Evolutionary conservation across 352 stramenopile genomes (phyloP), one percentile per base, ranked within the genome.

Genomic region (Phytophthora pistaciae): DNA sequence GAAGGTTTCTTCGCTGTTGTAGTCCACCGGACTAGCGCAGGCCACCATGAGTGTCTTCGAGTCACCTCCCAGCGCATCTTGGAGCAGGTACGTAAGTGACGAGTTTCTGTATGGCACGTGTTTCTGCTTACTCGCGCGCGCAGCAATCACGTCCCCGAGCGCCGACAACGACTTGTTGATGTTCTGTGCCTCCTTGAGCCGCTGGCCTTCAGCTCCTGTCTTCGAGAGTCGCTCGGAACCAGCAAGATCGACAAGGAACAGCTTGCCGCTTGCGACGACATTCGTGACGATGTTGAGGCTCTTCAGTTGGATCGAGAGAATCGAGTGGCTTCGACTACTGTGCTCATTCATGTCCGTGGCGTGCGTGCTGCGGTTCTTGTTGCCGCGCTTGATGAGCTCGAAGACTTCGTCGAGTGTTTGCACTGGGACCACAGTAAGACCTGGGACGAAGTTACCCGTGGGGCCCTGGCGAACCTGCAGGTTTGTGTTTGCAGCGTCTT

Each of bases 141-240:
- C 90, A 21, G 90, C 85, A 72, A 99, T 99, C 23, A 99, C 98
- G 78, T 99, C 98, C 14, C 97, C 97, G 14, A 99, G 85, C 23
- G 98, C 97, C 5, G 94, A 98, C 25, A 99, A 83, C 53, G 88
- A 95, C 67, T 97, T 97, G 83, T 98, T 98, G 78, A 98, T 98
- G 70, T 96, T 97, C 56, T 97, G 90, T 46, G 94, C 93, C 60
- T 98, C 94, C 61, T 98, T 97, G 5, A 98, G 72, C 13, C 87
- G 78, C 65, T 92, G 87, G 0, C 91, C 94, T 54, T 94, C 83
- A 6, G 93, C 93, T 2, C 90, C 88, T 2, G 94, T 98, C 79
- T 97, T 97, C 18, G 82, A 92, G n/a, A 98, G 75, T 1, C 92
- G 82, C 66, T 98, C 93, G 0, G 91, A 97, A 21, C 91, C 92